Base-by-base conservation (phyloP, 129 eudicot species). In the Pulicaria dysenterica region DNA sequence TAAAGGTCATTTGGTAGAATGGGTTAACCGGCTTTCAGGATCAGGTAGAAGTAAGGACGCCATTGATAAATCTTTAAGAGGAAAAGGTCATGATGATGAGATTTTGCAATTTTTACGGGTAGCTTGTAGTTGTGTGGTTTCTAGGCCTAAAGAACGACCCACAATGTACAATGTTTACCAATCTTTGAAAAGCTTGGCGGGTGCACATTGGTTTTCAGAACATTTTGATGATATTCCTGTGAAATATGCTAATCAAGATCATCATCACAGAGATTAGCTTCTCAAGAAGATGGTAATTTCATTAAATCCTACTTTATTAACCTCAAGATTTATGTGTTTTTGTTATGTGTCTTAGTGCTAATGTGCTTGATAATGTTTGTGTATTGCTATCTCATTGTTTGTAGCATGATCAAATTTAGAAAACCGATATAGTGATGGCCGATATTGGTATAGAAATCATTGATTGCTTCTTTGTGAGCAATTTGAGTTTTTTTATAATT, bases 121-220 rank as follows among this genome's bases (percentile, higher is more conserved):
- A 43, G 92, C 92, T 19, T 83, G 86, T 76, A 60, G 83, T 43
- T 87, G 92, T 72, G 88, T 87, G 70, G 67, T 82, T 68, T 77
- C 92, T 47, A 59, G 92, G 76, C 92, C 92, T 57, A 87, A 87
- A 75, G 92, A 87, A 31, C 67, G 92, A 68, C 87, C 86, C n/a
- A 74, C 92, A 4, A 83, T 83, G 88, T 83, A 64, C 62, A 75
- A 84, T 31, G 88, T 86, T 58, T 86, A 83, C 69, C 86, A 81
- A 63, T 77, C 86, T 38, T 69, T 86, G 65, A 83, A 79, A 84
- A 67, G 72, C 67, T 73, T 86, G 77, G 84, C 76, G 34, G 84
- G 73, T 37, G 69, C 81, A 51, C 84, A 74, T 5, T 80, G 88
- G 69, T 74, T 84, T 74, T 77, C 83, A 13, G 86, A 81, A 67